phyloP scores from a whole-genome alignment of 768 basidiomycete species.

The Collybia sp. region DNA sequence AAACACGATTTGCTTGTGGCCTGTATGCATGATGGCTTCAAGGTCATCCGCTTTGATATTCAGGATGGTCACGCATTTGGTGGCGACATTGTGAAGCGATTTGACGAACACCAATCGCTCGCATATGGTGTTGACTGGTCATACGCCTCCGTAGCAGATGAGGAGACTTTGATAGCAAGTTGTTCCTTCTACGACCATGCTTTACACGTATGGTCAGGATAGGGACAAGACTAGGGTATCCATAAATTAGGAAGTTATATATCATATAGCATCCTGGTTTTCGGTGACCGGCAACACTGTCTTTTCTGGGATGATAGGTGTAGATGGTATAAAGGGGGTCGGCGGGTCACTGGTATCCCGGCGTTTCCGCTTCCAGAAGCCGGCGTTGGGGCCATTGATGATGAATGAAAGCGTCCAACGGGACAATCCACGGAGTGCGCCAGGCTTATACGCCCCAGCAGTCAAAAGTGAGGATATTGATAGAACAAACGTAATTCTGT shows the following conservation, averaged over 20 bases:
- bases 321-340: not conserved
- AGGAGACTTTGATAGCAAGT: slow-evolving; percentile 63
- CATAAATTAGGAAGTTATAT: too few relatives aligned
- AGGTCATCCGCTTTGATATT: slow-evolving; percentile 55
- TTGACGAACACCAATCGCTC: slow-evolving; percentile 75
- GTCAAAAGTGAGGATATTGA: slow-evolving; percentile 67
- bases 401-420: slow-evolving; percentile 69
- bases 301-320: not conserved
- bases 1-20: slow-evolving; percentile 82
- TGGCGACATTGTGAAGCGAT: slow-evolving; percentile 47
- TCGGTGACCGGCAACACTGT: too few relatives aligned
- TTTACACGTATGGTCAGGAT: slow-evolving; percentile 77
- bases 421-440: slow-evolving; percentile 67
- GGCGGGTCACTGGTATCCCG: slow-evolving; percentile 15
- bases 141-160: slow-evolving; percentile 26
- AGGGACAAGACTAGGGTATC: slow-evolving; percentile 11
- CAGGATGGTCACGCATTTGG: slow-evolving; percentile 9
- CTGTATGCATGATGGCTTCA: slow-evolving; percentile 98
- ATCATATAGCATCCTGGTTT: too few relatives aligned
- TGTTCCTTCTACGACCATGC: slow-evolving; percentile 96
- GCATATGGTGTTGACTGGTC: slow-evolving; percentile 96
- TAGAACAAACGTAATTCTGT: slow-evolving; percentile 53
- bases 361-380: slow-evolving; percentile 45
- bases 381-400: slow-evolving; percentile 52
- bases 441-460: slow-evolving; percentile 54